phyloP scores from a whole-genome alignment of 208 protist genomes.

The Blechomonas ayalai region DNA sequence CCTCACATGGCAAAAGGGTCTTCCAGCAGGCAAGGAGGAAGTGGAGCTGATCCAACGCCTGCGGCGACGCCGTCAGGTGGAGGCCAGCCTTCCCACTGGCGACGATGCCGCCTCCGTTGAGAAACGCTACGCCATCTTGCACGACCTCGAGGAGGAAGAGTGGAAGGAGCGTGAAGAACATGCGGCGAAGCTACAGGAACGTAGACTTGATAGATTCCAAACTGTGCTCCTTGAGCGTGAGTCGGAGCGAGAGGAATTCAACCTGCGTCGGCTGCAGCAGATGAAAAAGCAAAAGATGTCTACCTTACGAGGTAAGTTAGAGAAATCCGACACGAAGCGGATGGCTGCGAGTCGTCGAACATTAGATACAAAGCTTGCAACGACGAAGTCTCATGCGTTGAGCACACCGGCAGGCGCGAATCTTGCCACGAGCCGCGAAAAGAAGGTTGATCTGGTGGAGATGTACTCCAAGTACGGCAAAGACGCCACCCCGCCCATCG shows the following conservation, averaged over 20 bases:
- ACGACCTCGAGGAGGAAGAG: constrained; percentile 80
- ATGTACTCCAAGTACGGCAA: constrained; percentile 31
- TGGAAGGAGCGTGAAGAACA: constrained; percentile 81
- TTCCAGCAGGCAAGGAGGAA: constrained; percentile 76
- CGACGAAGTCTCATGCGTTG: too few species aligned
- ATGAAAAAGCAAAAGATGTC: constrained; percentile 46
- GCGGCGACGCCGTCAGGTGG: constrained; percentile 70
- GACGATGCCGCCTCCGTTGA: constrained; percentile 47
- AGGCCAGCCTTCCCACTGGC: constrained; percentile 45
- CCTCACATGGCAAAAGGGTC: constrained; percentile 54
- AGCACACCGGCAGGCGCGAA: too few species aligned
- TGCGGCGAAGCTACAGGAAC: constrained; percentile 57
- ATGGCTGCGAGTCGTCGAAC: constrained; percentile 16
- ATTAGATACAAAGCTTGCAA: constrained; percentile 11
- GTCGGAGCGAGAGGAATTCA: constrained; percentile 42
- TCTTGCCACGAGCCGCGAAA: constrained; percentile 5
- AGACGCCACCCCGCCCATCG: constrained; percentile 4
- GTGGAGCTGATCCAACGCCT: constrained; percentile 86
- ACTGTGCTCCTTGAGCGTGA: constrained; percentile 57
- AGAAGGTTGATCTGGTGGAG: constrained; percentile 30
- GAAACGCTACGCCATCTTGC: constrained; percentile 36
- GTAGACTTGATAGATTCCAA: constrained; percentile 54
- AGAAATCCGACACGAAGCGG: constrained; percentile 39
- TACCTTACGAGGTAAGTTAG: constrained; percentile 32
- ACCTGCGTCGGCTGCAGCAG: constrained; percentile 39